Evolutionary conservation across 2,329 filamentous ascomycete species (phyloP).

Genomic region (Botryotinia convoluta): DNA sequence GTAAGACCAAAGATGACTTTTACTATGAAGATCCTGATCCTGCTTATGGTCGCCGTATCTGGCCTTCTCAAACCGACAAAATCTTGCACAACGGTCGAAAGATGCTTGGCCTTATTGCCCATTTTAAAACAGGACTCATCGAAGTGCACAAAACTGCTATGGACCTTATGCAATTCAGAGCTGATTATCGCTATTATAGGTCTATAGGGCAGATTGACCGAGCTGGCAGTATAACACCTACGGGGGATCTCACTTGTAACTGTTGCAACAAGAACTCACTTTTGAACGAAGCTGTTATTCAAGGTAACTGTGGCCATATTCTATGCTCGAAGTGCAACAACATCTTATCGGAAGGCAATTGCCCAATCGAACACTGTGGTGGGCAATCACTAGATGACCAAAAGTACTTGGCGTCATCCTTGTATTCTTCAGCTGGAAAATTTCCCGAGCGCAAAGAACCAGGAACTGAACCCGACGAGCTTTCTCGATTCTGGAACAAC

Average conservation of each 20-base stretch:
- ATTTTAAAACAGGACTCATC: neutral
- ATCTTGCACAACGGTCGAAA: neutral
- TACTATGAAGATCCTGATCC: neutral
- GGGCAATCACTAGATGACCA: neutral
- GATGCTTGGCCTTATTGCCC: neutral
- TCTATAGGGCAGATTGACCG: neutral
- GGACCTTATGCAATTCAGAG: neutral
- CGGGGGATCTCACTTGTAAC: neutral
- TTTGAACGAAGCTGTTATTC: neutral
- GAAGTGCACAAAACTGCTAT: neutral
- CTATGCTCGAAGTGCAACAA: neutral
- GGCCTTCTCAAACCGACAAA: neutral
- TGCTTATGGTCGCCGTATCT: neutral
- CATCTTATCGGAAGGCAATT: neutral
- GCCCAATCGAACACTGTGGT: neutral
- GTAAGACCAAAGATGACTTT: neutral
- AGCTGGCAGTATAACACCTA: neutral
- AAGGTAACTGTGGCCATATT: neutral
- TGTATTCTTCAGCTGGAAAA: slow-evolving; percentile 1
- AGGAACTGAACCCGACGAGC: neutral
- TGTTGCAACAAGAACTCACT: neutral
- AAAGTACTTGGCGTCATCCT: neutral
- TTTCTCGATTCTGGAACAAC: neutral
- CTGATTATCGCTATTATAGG: slow-evolving; percentile 2
- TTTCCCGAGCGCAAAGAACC: neutral